Base-by-base conservation (phyloP, 2,329 filamentous ascomycete genomes). In the Microcera coccophila region DNA sequence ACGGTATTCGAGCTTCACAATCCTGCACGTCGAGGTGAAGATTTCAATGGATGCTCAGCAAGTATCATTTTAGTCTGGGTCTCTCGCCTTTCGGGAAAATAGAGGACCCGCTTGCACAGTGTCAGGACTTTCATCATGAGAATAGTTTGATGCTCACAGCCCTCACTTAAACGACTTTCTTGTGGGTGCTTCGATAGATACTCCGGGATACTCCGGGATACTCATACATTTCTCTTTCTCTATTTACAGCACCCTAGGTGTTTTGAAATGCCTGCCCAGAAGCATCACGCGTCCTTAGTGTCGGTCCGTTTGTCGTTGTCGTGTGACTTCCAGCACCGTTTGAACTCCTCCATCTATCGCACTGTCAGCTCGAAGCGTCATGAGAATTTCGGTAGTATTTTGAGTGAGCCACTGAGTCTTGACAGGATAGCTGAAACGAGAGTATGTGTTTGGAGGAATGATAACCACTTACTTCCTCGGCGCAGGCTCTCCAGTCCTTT, bases 401-500 rank as follows among this genome's bases (percentile, higher is more conserved):
- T 26, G 22, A 26, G 22, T 26, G 12, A 12, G 22, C 22, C n/a
- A n/a, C n/a, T n/a, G n/a, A n/a, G n/a, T n/a, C n/a, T n/a, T n/a
- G n/a, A n/a, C n/a, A 14, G n/a, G 0, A 8, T 5, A 2, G 2
- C 24, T 49, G 7, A 17, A 33, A 33, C 8, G 8, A 36, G 33
- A 18, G 18, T 9, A 16, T 2, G 36, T 22, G 10, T 11, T 9
- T 7, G 18, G n/a, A 19, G 5, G 4, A 26, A 22, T 11, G 36
- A 49, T n/a, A 41, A 22, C 37, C 17, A 70, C 85, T 72, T 65
- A 95, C 91, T 80, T 97, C 91, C 53, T 82, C 75, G 62, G 86
- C 86, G 68, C 93, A 98, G 44, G 78, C 75, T 55, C 93, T 77
- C 91, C 93, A 98, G 64, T 98, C 93, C 64, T 90, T 95, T 76